phyloP scores from a whole-genome alignment of 805 yeast genomes.

The Barnettozyma salicaria region DNA sequence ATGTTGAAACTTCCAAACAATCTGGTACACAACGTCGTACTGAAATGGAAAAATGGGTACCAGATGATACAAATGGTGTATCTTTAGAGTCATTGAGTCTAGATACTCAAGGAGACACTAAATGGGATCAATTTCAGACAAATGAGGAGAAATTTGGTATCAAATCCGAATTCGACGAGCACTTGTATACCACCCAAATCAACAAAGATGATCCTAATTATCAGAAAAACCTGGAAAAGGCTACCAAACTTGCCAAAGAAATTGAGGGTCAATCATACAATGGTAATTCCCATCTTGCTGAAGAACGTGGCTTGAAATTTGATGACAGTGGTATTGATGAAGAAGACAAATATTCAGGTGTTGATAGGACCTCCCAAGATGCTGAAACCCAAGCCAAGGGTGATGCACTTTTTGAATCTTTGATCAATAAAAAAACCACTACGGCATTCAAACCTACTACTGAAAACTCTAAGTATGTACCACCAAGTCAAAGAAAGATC shows the following conservation, averaged over 20 bases:
- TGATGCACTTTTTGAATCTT: slow-evolving; percentile 25
- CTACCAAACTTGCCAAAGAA: slow-evolving; percentile 76
- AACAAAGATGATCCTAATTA: slow-evolving; percentile 71
- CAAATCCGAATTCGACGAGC: slow-evolving; percentile 75
- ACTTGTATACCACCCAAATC: slow-evolving; percentile 75
- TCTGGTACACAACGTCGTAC: slow-evolving; percentile 57
- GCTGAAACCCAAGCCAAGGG: slow-evolving; percentile 12
- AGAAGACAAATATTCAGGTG: slow-evolving; percentile 95
- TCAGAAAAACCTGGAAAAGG: slow-evolving; percentile 54
- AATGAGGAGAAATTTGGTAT: slow-evolving; percentile 88
- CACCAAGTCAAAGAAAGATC: slow-evolving; percentile 51
- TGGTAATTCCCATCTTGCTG: slow-evolving; percentile 78
- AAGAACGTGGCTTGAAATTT: slow-evolving; percentile 74
- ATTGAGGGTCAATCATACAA: slow-evolving; percentile 62
- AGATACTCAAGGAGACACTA: slow-evolving; percentile 32
- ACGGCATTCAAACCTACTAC: slow-evolving; percentile 41
- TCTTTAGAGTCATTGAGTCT: slow-evolving; percentile 26
- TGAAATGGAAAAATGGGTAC: slow-evolving; percentile 69
- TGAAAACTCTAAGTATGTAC: slow-evolving; percentile 38
- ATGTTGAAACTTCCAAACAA: slow-evolving; percentile 59
- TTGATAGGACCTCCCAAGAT: slow-evolving; percentile 27
- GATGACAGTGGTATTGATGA: slow-evolving; percentile 90
- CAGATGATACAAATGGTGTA: slow-evolving; percentile 40
- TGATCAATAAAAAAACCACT: slow-evolving; percentile 29
- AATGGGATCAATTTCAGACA: slow-evolving; percentile 95